Percentiles rank a stretch among this genome's conserved stretches.
Evolutionary conservation across 768 basidiomycete genomes (phyloP).

Genomic region (Coprinopsis marcescibilis): DNA sequence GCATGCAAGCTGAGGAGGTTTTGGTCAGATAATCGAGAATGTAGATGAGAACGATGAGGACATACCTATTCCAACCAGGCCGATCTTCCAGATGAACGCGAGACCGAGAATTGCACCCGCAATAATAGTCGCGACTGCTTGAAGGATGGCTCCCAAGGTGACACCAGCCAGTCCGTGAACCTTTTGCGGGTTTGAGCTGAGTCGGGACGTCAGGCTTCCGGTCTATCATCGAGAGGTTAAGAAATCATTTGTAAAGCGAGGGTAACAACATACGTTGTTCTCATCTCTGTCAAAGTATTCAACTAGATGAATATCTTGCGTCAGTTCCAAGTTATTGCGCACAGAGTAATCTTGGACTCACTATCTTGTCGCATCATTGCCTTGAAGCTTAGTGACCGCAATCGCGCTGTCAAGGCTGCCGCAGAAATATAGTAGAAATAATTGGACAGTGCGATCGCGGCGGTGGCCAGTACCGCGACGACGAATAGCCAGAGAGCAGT

Average conservation of each 20-base stretch:
- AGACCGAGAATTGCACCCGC: slow-evolving; percentile 66
- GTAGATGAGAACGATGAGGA: too few species aligned
- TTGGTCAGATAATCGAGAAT: too few species aligned
- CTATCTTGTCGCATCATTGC: slow-evolving; percentile 78
- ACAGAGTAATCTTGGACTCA: slow-evolving; percentile 24
- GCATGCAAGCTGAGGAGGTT: slow-evolving; percentile 53
- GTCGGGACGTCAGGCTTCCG: slow-evolving; percentile 60
- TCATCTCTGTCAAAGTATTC: slow-evolving; percentile 77
- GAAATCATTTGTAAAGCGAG: slow-evolving; percentile 5
- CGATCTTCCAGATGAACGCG: slow-evolving; percentile 58
- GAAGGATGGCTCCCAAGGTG: slow-evolving; percentile 76
- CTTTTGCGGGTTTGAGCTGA: slow-evolving; percentile 77
- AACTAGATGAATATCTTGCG: slow-evolving; percentile 30
- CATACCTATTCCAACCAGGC: slow-evolving; percentile 60
- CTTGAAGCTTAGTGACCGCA: slow-evolving; percentile 60
- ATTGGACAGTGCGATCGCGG: slow-evolving; percentile 53
- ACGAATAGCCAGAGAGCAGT: slow-evolving; percentile 67
- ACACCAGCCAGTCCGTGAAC: slow-evolving; percentile 72
- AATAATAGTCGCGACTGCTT: slow-evolving; percentile 53
- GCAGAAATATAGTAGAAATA: slow-evolving; percentile 56
- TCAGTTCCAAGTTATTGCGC: not conserved
- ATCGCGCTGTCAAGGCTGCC: slow-evolving; percentile 52
- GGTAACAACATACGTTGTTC: slow-evolving; percentile 42
- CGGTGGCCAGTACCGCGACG: slow-evolving; percentile 54
- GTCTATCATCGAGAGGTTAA: slow-evolving; percentile 32